These are phyloP conservation scores for Geranium brycei DNA, from an alignment of 345 rosid species.

Conservation along the genomic window DNA sequence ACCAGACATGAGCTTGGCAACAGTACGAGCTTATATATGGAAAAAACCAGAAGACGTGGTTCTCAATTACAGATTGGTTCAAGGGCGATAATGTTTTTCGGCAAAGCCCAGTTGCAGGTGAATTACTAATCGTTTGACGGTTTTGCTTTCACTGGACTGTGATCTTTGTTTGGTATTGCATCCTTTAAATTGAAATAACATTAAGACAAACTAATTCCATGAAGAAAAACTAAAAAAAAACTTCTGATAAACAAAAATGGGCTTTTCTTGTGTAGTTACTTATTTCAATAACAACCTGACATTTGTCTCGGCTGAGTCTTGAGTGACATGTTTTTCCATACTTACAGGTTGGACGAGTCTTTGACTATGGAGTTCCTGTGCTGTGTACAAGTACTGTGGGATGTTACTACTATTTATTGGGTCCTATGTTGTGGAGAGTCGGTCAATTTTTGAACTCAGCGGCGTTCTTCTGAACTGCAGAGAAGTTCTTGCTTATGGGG, in stretches of 20 bases:
- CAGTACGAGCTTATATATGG: constrained; percentile 86
- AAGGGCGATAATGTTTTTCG: constrained; percentile 47
- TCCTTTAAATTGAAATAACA: not conserved
- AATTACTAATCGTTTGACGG: no score
- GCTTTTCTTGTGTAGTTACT: no score
- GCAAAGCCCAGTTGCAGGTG: not conserved
- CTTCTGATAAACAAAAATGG: not conserved
- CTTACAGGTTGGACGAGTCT: constrained; percentile 21
- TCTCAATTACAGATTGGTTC: constrained; percentile 71
- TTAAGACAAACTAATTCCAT: not conserved
- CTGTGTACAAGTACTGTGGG: constrained; percentile 7
- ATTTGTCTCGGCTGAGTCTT: not conserved
- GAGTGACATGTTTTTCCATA: constrained; percentile 1
- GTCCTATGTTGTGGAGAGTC: constrained; percentile 18
- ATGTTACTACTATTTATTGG: constrained; percentile 1
- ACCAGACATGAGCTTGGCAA: constrained; percentile 96
- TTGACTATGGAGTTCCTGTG: constrained; percentile 9
- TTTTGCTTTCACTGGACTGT: no score
- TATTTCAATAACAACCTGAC: not conserved
- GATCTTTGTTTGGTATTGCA: not conserved
- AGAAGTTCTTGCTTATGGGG: constrained; percentile 14
- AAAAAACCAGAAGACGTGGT: constrained; percentile 92
- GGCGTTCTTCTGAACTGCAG: constrained; percentile 11
- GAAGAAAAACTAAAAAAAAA: not conserved
- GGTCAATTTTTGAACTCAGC: constrained; percentile 10